Base-by-base conservation (phyloP, 345 rosid genomes). In the Dipteronia dyeriana region DNA sequence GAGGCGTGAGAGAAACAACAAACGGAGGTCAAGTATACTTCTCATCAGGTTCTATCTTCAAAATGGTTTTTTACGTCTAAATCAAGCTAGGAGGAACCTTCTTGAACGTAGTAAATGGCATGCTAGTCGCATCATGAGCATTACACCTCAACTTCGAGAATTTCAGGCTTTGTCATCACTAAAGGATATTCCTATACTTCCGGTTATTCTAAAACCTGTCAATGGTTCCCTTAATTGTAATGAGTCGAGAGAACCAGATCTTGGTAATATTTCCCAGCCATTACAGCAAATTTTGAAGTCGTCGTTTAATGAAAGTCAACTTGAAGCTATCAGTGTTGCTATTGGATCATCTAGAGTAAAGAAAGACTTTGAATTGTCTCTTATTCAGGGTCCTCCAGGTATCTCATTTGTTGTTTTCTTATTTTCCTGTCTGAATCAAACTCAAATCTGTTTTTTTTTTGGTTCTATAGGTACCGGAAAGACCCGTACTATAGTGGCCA, bases 371-470 rank as follows among this genome's bases (percentile, higher is more conserved):
- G 91, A 87, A 74, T 69, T 95, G 77, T 92, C 98, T 73, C 99
- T 95, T 68, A 91, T 95, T 80, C 99, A 95, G 90, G 99, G 99
- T 65, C 99, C 99, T 81, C 99, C 99, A 88, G 99, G 99, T 93
- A 85, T 74, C 76, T 73, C 20, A 12, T 56, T 57, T 17, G 41
- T 65, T 71, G 11, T 9, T 66, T 43, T 14, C 22, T 66, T 12
- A 59, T 25, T 34, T 17, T 68, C 60, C 56, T 65, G 61, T 68
- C 23, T 25, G 72, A 23, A 76, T 43, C 67, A 62, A 67, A 65
- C 34, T 57, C 34, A 75, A 75, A 69, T 73, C 2, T 72, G 2
- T 54, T 34, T 34, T 57, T 60, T 76, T 73, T 54, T 76, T 77
- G 59, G 68, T 80, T 65, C 29, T 73, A 59, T 71, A 95, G 99